A percentile compares a stretch with the other conserved stretches of the same genome.
These are phyloP conservation scores for Ceratocystis diversiconidia DNA, from an alignment of 2,329 filamentous ascomycete genomes.

Conservation along the genomic window DNA sequence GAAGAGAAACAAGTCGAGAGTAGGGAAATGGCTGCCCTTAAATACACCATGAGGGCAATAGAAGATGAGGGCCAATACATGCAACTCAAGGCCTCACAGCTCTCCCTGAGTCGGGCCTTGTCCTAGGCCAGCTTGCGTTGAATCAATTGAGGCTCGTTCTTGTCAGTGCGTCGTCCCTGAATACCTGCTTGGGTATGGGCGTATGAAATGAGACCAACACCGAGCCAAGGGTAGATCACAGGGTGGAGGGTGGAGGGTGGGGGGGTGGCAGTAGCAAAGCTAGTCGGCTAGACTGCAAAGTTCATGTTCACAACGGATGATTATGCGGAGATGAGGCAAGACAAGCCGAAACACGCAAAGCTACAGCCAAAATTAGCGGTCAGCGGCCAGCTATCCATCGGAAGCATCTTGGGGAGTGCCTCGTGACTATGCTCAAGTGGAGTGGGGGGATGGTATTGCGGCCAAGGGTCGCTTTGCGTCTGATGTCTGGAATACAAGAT, in stretches of 20 bases:
- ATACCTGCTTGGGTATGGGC: background rate
- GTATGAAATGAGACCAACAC: background rate
- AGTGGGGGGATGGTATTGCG: no score
- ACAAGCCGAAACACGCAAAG: background rate
- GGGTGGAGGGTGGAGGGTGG: background rate
- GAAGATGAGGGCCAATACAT: no score
- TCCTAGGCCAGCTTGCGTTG: no score
- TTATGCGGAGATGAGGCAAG: background rate
- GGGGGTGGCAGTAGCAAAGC: background rate
- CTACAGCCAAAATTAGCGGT: background rate
- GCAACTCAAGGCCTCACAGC: background rate
- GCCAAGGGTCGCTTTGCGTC: no score
- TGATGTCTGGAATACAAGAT: no score
- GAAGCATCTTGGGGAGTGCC: background rate
- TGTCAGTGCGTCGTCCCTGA: background rate
- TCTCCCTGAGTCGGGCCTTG: background rate
- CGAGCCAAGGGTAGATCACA: no score
- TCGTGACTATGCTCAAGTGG: no score
- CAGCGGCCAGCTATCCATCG: background rate
- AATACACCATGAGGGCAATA: background rate
- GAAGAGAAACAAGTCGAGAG: background rate
- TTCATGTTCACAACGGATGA: background rate
- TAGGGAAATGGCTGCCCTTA: background rate
- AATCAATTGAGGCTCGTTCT: no score
- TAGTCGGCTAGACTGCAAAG: background rate